Evolutionary conservation across 2,329 filamentous ascomycete species (phyloP).

Genomic region (Aspergillus eucalypticola): DNA sequence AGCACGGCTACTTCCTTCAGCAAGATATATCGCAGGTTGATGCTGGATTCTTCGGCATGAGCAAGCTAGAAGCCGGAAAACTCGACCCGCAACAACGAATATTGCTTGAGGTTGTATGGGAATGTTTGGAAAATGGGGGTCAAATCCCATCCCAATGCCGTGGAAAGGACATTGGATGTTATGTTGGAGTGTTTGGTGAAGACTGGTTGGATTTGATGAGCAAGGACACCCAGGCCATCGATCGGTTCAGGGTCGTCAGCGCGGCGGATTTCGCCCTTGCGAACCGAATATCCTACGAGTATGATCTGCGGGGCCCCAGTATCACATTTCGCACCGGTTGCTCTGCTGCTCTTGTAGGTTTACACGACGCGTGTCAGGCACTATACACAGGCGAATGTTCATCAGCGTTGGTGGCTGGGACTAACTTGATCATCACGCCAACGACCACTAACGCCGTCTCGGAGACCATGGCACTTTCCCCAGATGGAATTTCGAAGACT

Average conservation of each 20-base stretch:
- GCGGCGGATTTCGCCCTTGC: conserved; percentile 22
- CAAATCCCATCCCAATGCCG: conserved; percentile 23
- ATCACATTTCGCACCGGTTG: conserved; percentile 38
- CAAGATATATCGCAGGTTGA: neutral
- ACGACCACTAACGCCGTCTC: conserved; percentile 28
- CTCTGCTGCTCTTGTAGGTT: conserved; percentile 33
- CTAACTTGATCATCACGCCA: conserved; percentile 36
- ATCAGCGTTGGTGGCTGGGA: conserved; percentile 36
- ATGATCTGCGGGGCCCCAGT: conserved; percentile 25
- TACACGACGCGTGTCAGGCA: conserved; percentile 34
- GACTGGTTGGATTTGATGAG: conserved; percentile 25
- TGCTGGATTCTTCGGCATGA: conserved; percentile 30
- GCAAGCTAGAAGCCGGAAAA: conserved; percentile 23
- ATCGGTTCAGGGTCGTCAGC: conserved; percentile 18
- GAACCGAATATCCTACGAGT: conserved; percentile 27
- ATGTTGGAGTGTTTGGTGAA: conserved; percentile 26
- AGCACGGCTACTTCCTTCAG: conserved; percentile 27
- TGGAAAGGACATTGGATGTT: conserved; percentile 33
- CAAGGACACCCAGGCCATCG: conserved; percentile 24
- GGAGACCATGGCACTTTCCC: conserved; percentile 37
- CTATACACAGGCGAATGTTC: conserved; percentile 13
- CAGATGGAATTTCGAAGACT: conserved; percentile 27
- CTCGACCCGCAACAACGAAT: conserved; percentile 38
- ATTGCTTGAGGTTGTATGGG: conserved; percentile 35
- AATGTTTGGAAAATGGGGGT: conserved; percentile 35